These are phyloP conservation scores for Blastobotrys proliferans DNA, from an alignment of 1,139 yeast species.

Conservation along the genomic window DNA sequence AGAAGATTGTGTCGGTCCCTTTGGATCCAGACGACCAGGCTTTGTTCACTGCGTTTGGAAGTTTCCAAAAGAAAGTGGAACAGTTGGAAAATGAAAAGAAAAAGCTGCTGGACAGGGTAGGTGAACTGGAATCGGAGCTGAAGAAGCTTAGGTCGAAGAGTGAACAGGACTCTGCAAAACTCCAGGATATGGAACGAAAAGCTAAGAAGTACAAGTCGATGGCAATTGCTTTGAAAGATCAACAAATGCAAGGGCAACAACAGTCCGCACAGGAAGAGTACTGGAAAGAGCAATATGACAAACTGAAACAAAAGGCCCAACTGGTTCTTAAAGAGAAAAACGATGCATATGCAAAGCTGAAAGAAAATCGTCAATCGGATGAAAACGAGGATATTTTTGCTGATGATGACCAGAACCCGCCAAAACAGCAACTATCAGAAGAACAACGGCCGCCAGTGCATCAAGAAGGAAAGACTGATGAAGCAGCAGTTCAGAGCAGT, in stretches of 20 bases:
- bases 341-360: not conserved
- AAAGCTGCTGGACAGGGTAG: conserved; percentile 12
- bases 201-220: conserved; percentile 23
- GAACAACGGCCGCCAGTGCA: not conserved
- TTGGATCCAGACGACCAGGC: conserved; percentile 29
- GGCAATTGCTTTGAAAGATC: conserved; percentile 20
- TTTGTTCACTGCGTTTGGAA: conserved; percentile 26
- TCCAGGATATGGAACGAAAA: conserved; percentile 18
- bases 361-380: not conserved
- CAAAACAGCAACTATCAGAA: not conserved
- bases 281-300: conserved; percentile 2
- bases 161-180: conserved; percentile 14
- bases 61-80: conserved; percentile 25
- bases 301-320: not conserved
- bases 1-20: conserved; percentile 27
- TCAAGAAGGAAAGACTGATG: not conserved
- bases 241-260: conserved; percentile 1
- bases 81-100: conserved; percentile 16
- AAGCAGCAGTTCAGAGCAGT: too few relatives aligned
- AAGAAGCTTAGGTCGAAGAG: conserved; percentile 14
- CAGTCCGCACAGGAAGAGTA: not conserved
- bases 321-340: conserved; percentile 1
- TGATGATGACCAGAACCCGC: not conserved
- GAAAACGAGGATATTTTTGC: not conserved
- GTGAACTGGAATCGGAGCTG: conserved; percentile 18